Conservation (phyloP, 73 alveolate genomes). For the Paramecium octaurelia region DNA sequence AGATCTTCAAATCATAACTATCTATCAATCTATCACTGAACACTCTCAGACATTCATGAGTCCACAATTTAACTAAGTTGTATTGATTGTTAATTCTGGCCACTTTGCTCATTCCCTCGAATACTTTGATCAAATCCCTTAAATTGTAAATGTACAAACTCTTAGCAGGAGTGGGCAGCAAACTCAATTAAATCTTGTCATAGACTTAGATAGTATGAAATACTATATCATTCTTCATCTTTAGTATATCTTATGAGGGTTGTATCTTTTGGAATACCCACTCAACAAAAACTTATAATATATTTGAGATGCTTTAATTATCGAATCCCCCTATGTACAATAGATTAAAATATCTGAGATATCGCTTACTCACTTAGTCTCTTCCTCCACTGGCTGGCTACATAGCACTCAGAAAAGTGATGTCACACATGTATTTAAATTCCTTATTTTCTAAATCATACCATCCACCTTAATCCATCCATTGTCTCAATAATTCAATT, state of each 20-base stretch:
- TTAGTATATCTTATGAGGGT: not conserved
- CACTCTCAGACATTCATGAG: constrained; percentile 94
- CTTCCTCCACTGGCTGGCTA: constrained; percentile 53
- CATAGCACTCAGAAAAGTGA: constrained; percentile 76
- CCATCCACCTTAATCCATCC: constrained; percentile 98
- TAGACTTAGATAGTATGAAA: constrained; percentile 12
- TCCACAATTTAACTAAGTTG: constrained; percentile 86
- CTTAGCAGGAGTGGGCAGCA: constrained; percentile 96
- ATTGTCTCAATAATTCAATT: constrained; percentile 94
- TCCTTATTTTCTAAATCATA: constrained; percentile 80
- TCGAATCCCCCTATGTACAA: constrained; percentile 67
- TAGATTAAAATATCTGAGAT: constrained; percentile 71
- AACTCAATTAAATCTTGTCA: constrained; percentile 51
- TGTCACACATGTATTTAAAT: constrained; percentile 82
- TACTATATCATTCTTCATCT: not conserved
- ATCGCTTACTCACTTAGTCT: constrained; percentile 71
- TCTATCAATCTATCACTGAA: constrained; percentile 82
- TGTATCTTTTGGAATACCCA: constrained; percentile 36
- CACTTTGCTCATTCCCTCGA: constrained; percentile 87
- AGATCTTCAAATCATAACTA: constrained; percentile 61
- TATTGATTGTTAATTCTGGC: constrained; percentile 59
- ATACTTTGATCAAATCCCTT: constrained; percentile 92
- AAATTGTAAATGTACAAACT: constrained; percentile 80
- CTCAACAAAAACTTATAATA: constrained; percentile 19
- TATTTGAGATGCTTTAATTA: constrained; percentile 46